These are phyloP conservation scores for Phytophthora idaei DNA, from an alignment of 352 stramenopile genomes.

Conservation along the genomic window DNA sequence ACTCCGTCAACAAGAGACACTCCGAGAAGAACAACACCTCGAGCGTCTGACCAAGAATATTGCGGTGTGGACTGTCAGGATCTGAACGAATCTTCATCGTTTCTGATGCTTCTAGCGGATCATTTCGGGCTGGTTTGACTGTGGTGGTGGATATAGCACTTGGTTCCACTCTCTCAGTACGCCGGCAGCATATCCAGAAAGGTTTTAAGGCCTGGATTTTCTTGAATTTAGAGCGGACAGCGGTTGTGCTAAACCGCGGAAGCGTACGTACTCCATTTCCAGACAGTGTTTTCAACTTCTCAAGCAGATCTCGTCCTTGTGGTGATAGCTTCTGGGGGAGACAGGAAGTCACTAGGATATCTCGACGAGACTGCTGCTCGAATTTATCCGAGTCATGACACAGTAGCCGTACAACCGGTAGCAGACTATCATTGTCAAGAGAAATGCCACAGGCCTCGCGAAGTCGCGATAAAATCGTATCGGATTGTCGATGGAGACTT, in stretches of 20 bases:
- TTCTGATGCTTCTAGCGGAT: background rate
- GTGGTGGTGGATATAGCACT: background rate
- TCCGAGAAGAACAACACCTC: constrained; percentile 38
- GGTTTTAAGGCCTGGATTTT: background rate
- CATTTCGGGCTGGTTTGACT: background rate
- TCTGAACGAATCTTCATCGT: background rate
- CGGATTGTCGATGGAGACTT: constrained; percentile 6
- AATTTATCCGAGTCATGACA: constrained; percentile 11
- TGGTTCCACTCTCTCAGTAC: constrained; percentile 6
- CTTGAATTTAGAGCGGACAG: background rate
- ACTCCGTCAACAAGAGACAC: constrained; percentile 45
- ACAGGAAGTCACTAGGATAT: constrained; percentile 12
- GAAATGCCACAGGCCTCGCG: constrained; percentile 7
- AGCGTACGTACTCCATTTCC: constrained; percentile 13
- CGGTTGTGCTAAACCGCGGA: constrained; percentile 1
- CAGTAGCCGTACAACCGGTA: constrained; percentile 11
- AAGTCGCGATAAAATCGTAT: constrained; percentile 21
- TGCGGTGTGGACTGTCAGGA: constrained; percentile 1
- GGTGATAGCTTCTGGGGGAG: constrained; percentile 16
- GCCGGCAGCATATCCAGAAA: background rate
- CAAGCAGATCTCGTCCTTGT: constrained; percentile 11
- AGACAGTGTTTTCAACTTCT: constrained; percentile 12
- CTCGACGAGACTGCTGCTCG: constrained; percentile 7
- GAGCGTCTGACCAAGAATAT: constrained; percentile 28
- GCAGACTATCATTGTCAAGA: constrained; percentile 7